Evolutionary conservation across 148 eudicot genomes (phyloP), one percentile per base, ranked within the genome.

Genomic region (Arbutus unedo): DNA sequence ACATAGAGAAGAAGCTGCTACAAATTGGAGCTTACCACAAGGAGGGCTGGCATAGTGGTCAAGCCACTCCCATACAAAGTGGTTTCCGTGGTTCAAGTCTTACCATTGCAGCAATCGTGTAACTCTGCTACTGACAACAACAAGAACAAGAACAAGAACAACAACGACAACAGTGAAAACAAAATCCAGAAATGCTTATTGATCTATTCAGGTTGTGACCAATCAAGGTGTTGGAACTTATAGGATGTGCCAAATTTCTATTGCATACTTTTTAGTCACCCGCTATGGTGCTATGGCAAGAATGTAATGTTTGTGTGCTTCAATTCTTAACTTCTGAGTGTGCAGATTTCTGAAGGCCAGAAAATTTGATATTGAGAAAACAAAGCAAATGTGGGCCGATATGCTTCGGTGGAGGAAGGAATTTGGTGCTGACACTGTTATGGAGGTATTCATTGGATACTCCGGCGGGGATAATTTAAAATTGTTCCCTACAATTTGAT

Each of bases 341-440:
- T 64, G 67, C 82, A 84, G 86, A 76, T 84, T 84, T 84, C 70
- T 84, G 80, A 84, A 81, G 83, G 86, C 86, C 43, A 84, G 86
- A 76, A 84, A 84, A 75, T 84, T 84, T 51, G 86, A 84, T 53
- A 74, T 84, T n/a, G 86, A 84, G 76, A 84, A 84, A 81, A 70
- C 83, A 62, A 84, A 84, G 81, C 83, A 84, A 80, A 84, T 84
- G 86, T 84, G 86, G 86, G 51, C 77, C 38, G 83, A 84, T 76
- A 84, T 84, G 86, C 83, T 84, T 76, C 75, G 44, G 18, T 84
- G 86, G 86, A 80, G 86, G 76, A 84, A 84, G 83, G 83, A 84
- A 64, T 81, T 84, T 66, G 86, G 86, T 9, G 57, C 80, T 75
- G 86, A 84, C 62, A 53, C 83, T 64, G 55, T 84, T 23, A 38